These are phyloP conservation scores for Sapria himalayana DNA, from an alignment of 345 rosid genomes.

Conservation along the genomic window DNA sequence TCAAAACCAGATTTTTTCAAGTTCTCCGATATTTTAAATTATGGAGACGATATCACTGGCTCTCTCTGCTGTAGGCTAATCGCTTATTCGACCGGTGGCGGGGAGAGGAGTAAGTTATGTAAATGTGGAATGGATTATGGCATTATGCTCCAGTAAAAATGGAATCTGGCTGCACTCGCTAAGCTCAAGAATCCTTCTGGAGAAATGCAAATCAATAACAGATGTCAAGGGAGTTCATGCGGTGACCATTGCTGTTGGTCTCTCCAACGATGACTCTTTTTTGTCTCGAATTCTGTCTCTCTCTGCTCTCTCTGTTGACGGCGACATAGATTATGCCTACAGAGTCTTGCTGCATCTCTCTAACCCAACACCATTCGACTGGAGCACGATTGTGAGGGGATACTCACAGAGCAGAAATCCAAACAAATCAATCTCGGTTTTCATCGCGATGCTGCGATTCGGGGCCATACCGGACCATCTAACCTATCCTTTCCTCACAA, in stretches of 20 bases:
- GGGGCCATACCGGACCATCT: conserved; percentile 38
- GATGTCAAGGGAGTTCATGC: conserved; percentile 42
- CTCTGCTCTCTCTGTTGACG: conserved; percentile 26
- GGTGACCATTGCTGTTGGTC: conserved; percentile 23
- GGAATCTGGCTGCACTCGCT: conserved; percentile 4
- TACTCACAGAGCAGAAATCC: conserved; percentile 37
- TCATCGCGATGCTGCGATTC: conserved; percentile 28
- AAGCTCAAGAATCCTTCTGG: conserved; percentile 15
- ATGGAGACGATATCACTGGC: no score
- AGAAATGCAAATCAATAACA: conserved; percentile 31
- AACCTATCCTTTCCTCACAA: conserved; percentile 56
- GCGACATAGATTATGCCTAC: conserved; percentile 28
- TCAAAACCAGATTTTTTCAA: no score
- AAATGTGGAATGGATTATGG: conserved; percentile 23
- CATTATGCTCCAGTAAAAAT: conserved; percentile 10
- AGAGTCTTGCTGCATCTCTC: conserved; percentile 19
- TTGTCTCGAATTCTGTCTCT: conserved; percentile 28
- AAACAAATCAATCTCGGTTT: conserved; percentile 22
- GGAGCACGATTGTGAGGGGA: conserved; percentile 52
- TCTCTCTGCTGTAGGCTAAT: no score
- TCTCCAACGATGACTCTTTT: conserved; percentile 25
- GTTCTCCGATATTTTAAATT: no score
- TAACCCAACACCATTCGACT: conserved; percentile 21
- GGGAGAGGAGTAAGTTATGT: no score
- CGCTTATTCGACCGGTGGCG: no score